phyloP scores from a whole-genome alignment of 768 basidiomycete species.

The Daedaleopsis nitida region DNA sequence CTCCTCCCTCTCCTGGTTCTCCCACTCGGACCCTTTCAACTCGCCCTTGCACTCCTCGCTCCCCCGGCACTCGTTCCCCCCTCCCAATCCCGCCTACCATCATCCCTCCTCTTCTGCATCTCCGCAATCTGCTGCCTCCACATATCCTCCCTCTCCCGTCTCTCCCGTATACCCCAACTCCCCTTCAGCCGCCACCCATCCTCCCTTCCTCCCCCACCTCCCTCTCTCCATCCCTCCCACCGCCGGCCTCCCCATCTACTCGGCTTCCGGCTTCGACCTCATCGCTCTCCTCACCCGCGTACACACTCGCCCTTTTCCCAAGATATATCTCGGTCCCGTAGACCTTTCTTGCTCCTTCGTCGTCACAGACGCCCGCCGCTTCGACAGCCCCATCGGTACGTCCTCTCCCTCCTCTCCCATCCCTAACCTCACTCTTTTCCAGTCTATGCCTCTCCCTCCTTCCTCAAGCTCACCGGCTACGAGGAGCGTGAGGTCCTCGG shows the following conservation, averaged over 20 bases:
- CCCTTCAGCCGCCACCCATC: neutral
- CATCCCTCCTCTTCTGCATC: neutral
- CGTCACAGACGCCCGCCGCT: conserved; percentile 80
- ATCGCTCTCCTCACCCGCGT: conserved; percentile 81
- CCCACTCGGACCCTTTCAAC: conserved; percentile 30
- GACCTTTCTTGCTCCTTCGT: conserved; percentile 93
- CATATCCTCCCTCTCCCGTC: conserved; percentile 7
- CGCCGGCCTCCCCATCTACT: conserved; percentile 69
- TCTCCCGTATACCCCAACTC: neutral
- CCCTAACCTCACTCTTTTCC: neutral
- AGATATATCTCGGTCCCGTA: conserved; percentile 82
- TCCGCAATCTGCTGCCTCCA: conserved; percentile 3
- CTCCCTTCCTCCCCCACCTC: conserved; percentile 5
- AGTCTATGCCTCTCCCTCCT: conserved; percentile 87
- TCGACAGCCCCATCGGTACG: conserved; percentile 71
- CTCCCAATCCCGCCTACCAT: neutral
- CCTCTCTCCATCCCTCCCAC: conserved; percentile 27
- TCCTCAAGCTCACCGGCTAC: conserved; percentile 79
- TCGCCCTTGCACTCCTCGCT: conserved; percentile 15
- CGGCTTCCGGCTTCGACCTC: conserved; percentile 88
- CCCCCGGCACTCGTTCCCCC: neutral
- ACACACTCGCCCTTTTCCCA: conserved; percentile 70
- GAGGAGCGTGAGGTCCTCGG: conserved; percentile 76
- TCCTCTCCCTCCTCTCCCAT: neutral
- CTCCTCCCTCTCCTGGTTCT: conserved; percentile 48